A percentile compares a stretch with the other conserved stretches of the same genome.
These are phyloP conservation scores for Sarcodon aspratus DNA, from an alignment of 768 basidiomycete genomes.

Conservation along the genomic window DNA sequence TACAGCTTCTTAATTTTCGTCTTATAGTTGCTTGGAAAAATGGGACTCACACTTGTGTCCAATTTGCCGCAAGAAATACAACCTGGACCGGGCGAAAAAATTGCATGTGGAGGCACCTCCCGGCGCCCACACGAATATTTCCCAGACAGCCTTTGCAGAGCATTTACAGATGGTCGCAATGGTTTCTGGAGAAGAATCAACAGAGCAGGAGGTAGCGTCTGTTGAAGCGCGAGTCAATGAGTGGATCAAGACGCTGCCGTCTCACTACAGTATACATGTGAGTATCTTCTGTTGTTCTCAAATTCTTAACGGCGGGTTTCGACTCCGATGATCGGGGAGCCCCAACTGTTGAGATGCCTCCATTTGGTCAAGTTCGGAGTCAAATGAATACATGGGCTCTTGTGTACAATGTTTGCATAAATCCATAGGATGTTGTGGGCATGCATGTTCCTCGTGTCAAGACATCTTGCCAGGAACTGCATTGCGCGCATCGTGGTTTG, in stretches of 20 bases:
- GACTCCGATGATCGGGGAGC: too few relatives aligned
- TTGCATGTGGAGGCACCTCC: conserved; percentile 39
- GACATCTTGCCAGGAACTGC: too few relatives aligned
- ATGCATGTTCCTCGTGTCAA: too few relatives aligned
- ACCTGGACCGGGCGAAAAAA: conserved; percentile 45
- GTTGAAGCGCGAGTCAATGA: background rate
- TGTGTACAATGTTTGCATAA: too few relatives aligned
- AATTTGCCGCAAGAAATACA: conserved; percentile 52
- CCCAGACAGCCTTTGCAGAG: background rate
- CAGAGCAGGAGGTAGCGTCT: background rate
- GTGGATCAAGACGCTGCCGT: background rate
- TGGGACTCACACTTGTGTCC: conserved; percentile 46
- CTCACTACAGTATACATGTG: background rate
- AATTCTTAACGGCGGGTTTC: too few relatives aligned
- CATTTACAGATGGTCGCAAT: background rate
- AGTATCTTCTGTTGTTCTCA: too few relatives aligned
- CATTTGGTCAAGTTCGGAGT: too few relatives aligned
- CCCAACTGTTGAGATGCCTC: too few relatives aligned
- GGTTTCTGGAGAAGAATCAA: background rate
- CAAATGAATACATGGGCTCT: too few relatives aligned
- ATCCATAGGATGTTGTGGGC: too few relatives aligned
- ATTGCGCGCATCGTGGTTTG: too few relatives aligned
- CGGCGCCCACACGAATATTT: background rate
- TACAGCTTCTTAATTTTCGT: background rate
- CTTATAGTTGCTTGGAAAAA: conserved; percentile 42